Conservation (phyloP, 225 moss, liverwort and hornwort species). For the Takakia lepidozioides region DNA sequence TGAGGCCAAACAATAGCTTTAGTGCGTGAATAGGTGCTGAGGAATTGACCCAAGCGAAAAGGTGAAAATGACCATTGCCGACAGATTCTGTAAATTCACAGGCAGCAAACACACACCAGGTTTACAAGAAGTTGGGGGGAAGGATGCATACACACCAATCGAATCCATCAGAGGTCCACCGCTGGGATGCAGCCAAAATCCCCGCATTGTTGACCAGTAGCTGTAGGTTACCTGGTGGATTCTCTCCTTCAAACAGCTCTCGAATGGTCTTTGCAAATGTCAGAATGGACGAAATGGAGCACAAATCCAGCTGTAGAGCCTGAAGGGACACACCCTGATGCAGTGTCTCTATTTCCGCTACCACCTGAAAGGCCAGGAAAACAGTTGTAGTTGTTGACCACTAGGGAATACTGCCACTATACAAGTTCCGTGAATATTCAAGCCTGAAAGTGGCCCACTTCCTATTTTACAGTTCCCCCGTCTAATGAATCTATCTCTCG, state of each 20-base stretch:
- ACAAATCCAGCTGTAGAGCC: slow-evolving; percentile 58
- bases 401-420: no score
- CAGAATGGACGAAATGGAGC: slow-evolving; percentile 53
- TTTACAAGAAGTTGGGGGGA: no score
- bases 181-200: slow-evolving; percentile 56
- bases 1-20: no score
- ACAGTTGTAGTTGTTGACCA: no score
- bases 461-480: no score
- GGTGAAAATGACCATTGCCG: neutral
- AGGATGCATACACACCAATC: slow-evolving; percentile 29
- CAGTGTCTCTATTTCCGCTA: slow-evolving; percentile 29
- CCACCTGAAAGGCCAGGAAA: slow-evolving; percentile 15
- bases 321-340: slow-evolving; percentile 45
- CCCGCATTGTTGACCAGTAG: slow-evolving; percentile 94
- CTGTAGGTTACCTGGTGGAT: slow-evolving; percentile 44
- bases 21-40: no score
- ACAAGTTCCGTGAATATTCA: no score
- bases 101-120: neutral
- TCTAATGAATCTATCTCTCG: no score
- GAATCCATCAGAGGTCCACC: slow-evolving; percentile 60
- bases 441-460: no score
- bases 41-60: no score
- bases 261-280: slow-evolving; percentile 41
- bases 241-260: slow-evolving; percentile 28
- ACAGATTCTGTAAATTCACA: neutral